Evolutionary conservation across 495 filamentous ascomycete species (phyloP), one percentile per base, ranked within the genome.

Genomic region (Pyronema domesticum): DNA sequence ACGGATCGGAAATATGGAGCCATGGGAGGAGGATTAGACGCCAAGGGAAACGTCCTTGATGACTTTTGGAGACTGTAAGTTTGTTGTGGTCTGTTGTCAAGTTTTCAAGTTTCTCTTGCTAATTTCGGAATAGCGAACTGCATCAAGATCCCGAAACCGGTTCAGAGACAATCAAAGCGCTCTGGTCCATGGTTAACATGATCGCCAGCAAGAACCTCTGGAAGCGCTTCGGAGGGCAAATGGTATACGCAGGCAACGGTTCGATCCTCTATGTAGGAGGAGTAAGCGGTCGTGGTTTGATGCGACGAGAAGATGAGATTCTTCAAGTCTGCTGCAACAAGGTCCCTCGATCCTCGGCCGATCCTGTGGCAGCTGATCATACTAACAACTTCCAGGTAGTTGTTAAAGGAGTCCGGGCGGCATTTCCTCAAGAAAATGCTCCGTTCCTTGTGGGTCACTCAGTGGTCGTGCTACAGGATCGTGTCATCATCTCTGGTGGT

Each of bases 391-490:
- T 13, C 11, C 45, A 23, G 13, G 45, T 47, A 4, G 57, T 52
- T 6, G 39, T 60, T 37, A 59, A 44, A 35, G 60, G 49, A 36
- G 51, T 60, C 8, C 44, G 60, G 37, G 36, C 59, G 35, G 47
- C n/a, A 13, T 61, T 62, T 42, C 42, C 47, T 35, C 44, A 46
- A 14, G 58, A 54, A 34, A 52, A 19, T 14, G 70, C 76, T 23
- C 84, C 83, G 11, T 66, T 94, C 3, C 69, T 94, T 14, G 70
- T 81, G 44, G 86, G 88, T 5, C 72, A 77, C 56, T 77, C 73
- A 17, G 65, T 71, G 7, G 68, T 74, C 0, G 61, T 61, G 46
- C 59, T 67, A 15, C 67, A 43, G n/a, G 14, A 53, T 10, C 51
- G 37, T 14, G 36, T 53, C 15, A 14, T 53, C 7, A 66, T 94